phyloP scores from a whole-genome alignment of 2,329 filamentous ascomycete species.

The Cytospora paraplurivora region DNA sequence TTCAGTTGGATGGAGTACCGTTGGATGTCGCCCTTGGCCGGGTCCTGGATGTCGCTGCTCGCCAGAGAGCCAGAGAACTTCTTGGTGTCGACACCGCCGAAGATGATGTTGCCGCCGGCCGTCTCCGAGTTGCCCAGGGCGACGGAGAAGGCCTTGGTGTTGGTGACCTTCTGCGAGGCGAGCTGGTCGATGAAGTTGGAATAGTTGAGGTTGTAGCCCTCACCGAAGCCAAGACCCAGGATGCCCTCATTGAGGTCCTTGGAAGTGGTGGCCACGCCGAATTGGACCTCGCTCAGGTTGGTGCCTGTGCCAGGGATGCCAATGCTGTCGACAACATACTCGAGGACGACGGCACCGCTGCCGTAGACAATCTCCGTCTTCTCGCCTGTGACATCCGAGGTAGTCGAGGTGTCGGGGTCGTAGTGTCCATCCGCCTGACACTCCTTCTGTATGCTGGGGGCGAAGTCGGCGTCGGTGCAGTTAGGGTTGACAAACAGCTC shows the following conservation, averaged over 20 bases:
- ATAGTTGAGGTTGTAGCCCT: conserved; percentile 45
- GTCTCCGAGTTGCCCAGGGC: conserved; percentile 37
- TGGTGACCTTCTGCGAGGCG: conserved; percentile 50
- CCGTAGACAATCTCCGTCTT: conserved; percentile 47
- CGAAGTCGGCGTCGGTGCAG: conserved; percentile 46
- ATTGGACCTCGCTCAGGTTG: conserved; percentile 53
- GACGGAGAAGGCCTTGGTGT: conserved; percentile 38
- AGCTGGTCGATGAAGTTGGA: conserved; percentile 51
- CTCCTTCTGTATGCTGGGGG: conserved; percentile 38
- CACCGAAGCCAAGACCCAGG: conserved; percentile 69
- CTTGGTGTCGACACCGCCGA: conserved; percentile 50
- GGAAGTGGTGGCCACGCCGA: conserved; percentile 58
- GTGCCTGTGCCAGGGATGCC: conserved; percentile 34
- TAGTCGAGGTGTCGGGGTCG: conserved; percentile 40
- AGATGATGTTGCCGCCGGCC: conserved; percentile 40
- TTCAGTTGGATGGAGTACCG: conserved; percentile 49
- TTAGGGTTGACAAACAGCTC: conserved; percentile 63
- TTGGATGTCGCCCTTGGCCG: conserved; percentile 34
- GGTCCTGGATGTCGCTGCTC: conserved; percentile 35
- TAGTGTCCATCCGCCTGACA: conserved; percentile 47
- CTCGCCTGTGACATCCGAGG: conserved; percentile 33
- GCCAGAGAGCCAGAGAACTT: conserved; percentile 45
- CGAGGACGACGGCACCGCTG: conserved; percentile 46
- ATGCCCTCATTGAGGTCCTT: conserved; percentile 55
- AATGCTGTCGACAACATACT: conserved; percentile 47